Percentiles rank a stretch among this genome's conserved stretches.
These are phyloP conservation scores for Rhizopogon sp. DNA, from an alignment of 768 basidiomycete genomes.

Conservation along the genomic window DNA sequence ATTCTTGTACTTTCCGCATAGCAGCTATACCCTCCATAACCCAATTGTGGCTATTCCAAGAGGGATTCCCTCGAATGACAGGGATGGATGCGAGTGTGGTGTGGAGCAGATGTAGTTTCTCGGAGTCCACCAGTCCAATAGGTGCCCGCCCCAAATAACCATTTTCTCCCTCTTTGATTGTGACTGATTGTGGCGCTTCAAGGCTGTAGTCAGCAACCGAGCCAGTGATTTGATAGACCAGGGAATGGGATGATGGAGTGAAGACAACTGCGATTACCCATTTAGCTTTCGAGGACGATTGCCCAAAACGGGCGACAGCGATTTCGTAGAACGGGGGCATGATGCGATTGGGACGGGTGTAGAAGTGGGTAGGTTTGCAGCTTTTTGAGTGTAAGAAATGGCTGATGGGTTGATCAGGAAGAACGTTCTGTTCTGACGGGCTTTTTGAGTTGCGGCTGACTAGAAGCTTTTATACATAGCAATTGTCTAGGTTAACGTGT, in stretches of 20 bases:
- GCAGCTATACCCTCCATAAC: conserved; percentile 27
- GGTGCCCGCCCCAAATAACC: conserved; percentile 17
- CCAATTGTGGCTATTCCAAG: conserved; percentile 25
- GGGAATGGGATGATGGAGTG: conserved; percentile 23
- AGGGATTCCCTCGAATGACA: conserved; percentile 20
- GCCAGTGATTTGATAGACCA: conserved; percentile 27
- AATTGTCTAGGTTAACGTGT: conserved; percentile 9
- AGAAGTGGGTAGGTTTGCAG: background rate
- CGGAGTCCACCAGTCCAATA: conserved; percentile 23
- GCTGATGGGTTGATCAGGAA: background rate
- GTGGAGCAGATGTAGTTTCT: conserved; percentile 23
- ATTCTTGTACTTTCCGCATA: conserved; percentile 23
- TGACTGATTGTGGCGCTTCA: conserved; percentile 29
- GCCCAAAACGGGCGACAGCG: conserved; percentile 22
- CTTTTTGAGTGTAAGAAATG: background rate
- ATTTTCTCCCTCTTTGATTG: conserved; percentile 24
- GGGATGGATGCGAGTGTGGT: conserved; percentile 21
- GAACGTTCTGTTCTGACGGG: background rate
- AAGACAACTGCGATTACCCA: conserved; percentile 26
- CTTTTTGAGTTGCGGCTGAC: conserved; percentile 16
- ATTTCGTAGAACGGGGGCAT: conserved; percentile 32
- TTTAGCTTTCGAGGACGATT: conserved; percentile 14
- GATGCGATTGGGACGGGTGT: conserved; percentile 1
- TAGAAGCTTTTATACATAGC: conserved; percentile 1
- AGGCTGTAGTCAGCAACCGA: conserved; percentile 22